Evolutionary conservation across 345 rosid species (phyloP).

Genomic region (Populus davidiana): DNA sequence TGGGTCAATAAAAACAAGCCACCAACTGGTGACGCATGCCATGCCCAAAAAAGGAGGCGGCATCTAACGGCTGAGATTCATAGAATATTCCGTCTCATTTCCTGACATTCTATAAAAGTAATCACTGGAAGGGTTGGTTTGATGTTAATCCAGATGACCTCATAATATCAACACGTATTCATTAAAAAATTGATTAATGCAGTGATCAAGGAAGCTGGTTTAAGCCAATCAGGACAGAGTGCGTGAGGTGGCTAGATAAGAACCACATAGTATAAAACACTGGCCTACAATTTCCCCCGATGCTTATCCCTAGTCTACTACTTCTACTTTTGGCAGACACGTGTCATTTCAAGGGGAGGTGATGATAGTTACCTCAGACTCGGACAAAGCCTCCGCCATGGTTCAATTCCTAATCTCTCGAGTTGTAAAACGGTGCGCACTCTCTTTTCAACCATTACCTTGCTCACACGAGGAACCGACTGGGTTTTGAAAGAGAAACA

Average conservation of each 20-base stretch:
- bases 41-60: neutral
- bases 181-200: neutral
- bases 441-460: neutral
- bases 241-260: conserved; percentile 42
- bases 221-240: conserved; percentile 16
- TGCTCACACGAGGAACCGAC: neutral
- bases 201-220: neutral
- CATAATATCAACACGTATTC: neutral
- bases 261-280: conserved; percentile 9
- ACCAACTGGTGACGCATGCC: neutral
- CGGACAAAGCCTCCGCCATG: neutral
- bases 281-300: neutral
- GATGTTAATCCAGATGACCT: neutral
- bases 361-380: neutral
- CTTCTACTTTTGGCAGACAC: neutral
- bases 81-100: neutral
- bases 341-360: neutral
- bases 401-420: neutral
- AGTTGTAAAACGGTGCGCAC: neutral
- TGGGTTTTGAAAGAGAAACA: neutral
- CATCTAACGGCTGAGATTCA: neutral
- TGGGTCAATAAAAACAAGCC: neutral
- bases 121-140: neutral
- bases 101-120: neutral
- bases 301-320: conserved; percentile 23